Evolutionary conservation across 352 stramenopile genomes (phyloP), one percentile per base, ranked within the genome.

Genomic region (Lagenidium giganteum): DNA sequence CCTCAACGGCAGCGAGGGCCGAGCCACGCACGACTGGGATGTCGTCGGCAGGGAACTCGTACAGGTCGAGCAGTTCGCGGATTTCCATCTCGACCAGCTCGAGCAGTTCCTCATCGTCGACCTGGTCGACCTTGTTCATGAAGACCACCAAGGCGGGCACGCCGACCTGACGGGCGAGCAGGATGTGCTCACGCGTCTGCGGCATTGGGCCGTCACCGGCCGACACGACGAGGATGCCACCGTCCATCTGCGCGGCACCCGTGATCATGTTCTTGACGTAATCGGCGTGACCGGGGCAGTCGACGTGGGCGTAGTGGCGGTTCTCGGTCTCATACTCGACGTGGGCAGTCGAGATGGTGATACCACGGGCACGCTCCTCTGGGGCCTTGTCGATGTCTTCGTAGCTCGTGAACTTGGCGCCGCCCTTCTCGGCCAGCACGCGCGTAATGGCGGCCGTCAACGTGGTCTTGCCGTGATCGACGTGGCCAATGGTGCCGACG

Each of bases 251-350:
- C 13, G 94, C 93, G 8, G 95, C 93, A 22, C 94, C 95, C 5
- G 95, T 98, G 68, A 98, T 98, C 94, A 98, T 98, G 66, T 98
- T 98, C 75, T 98, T 98, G 18, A 98, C 91, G 64, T 98, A 98
- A 90, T 98, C 93, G 11, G 93, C 93, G 67, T 98, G 95, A 28
- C 95, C 95, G 11, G 90, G 91, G 64, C 93, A 98, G 76, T 98
- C 95, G 35, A 98, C 96, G 71, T 98, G 94, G 12, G 94, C 94
- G 60, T 98, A 98, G 63, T 98, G 93, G 37, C 93, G 66, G 28
- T 81, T 95, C 14, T 57, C 72, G 2, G 93, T 98, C 64, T 97
- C 81, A 51, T 97, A 97, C 70, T 97, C 90, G 61, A 97, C 93
- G 43, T 70, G 58, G 17, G 61, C 57, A 8, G 61, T 70, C 17